These are phyloP conservation scores for Nadsonia commutata DNA, from an alignment of 1,139 yeast genomes.

Conservation along the genomic window DNA sequence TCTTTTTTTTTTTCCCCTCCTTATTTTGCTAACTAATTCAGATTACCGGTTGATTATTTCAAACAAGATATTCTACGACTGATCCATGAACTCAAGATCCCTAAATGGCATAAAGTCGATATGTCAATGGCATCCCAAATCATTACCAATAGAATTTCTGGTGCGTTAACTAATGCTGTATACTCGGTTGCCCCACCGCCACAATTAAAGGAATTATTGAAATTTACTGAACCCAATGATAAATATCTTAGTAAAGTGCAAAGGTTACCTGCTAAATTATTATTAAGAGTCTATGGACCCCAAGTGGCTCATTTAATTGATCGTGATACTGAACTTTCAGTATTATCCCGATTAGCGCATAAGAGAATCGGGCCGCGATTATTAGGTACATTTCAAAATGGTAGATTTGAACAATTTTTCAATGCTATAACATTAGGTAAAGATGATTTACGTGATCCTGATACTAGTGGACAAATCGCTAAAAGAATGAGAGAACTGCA, in stretches of 20 bases:
- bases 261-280: conserved; percentile 31
- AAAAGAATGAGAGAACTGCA: conserved; percentile 95
- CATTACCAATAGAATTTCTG: conserved; percentile 54
- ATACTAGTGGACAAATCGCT: conserved; percentile 72
- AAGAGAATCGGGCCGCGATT: conserved; percentile 79
- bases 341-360: conserved; percentile 56
- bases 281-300: conserved; percentile 81
- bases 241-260: conserved; percentile 9
- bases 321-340: conserved; percentile 61
- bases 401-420: conserved; percentile 82
- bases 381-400: conserved; percentile 79
- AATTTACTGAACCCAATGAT: conserved; percentile 6
- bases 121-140: conserved; percentile 25
- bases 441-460: conserved; percentile 58
- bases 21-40: conserved; percentile 7
- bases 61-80: conserved; percentile 65
- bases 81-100: conserved; percentile 46
- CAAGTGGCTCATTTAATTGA: conserved; percentile 80
- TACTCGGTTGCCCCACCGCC: conserved; percentile 40
- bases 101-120: conserved; percentile 55
- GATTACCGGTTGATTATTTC: conserved; percentile 70
- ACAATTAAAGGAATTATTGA: conserved; percentile 18
- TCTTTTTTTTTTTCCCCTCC: neutral
- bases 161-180: conserved; percentile 87
- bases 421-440: conserved; percentile 65